Base-by-base conservation (phyloP, 1,284 basidiomycete genomes). In the Xerocomus alliaceus region DNA sequence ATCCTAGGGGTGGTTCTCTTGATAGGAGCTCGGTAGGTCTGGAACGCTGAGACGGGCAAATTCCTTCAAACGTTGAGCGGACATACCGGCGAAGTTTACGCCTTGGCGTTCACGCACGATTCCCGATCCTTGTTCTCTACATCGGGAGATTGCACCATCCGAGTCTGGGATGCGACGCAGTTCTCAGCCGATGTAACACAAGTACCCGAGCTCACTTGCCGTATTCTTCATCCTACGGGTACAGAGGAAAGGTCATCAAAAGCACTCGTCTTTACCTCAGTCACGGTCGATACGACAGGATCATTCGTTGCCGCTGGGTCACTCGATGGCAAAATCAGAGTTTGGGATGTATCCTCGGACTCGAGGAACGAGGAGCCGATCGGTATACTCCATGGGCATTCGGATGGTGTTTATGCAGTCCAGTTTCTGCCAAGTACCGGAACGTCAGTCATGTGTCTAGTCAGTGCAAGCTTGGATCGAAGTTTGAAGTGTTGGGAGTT, bases 301-400 rank as follows among this genome's bases (percentile, higher is more conserved):
- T 62, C 56, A 29, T 73, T 74, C 42, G 67, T 77, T 22, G 74
- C 75, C 26, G 67, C 76, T 32, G 74, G 77, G 20, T 77, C 76
- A 20, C 72, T 76, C 15, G 77, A 76, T 57, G 70, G 75, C 29
- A 54, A 58, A 26, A 48, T 76, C 26, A 67, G 77, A 55, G 54
- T 76, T 37, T 76, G 76, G 74, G 53, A 71, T 32, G 45, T 68
- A 47, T 72, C 69, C 50, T 62, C 71, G 37, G 64, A 56, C 42
- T 60, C 62, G 32, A 35, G 8, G 39, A 56, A 17, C 11, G 56
- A 55, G 11, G 58, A 58, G 5, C 74, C 76, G 9, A 64, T 76
- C 37, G 60, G 65, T 42, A 35, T 57, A 34, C 65, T 75, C 45
- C 55, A 58, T 22, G 74, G 76, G 4, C 74, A 76, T 52, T 60